Conservation (phyloP, 768 basidiomycete species). For the Vararia minispora region DNA sequence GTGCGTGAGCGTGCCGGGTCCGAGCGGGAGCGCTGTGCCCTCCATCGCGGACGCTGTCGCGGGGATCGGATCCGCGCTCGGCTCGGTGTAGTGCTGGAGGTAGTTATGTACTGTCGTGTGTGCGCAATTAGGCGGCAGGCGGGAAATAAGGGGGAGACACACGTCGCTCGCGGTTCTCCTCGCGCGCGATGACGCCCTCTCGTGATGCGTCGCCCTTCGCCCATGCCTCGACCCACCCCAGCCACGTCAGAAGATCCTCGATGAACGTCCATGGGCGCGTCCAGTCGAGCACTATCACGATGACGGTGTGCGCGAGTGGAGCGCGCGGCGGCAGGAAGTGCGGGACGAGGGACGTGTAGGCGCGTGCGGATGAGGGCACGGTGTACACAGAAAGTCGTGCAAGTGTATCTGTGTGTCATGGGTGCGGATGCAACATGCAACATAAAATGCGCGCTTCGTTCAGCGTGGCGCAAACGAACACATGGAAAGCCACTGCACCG, state of each 20-base stretch:
- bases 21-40: slow-evolving; percentile 69
- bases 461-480: not conserved
- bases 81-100: slow-evolving; percentile 85
- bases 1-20: slow-evolving; percentile 76
- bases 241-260: slow-evolving; percentile 75
- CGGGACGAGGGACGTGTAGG: slow-evolving; percentile 63
- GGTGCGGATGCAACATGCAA: slow-evolving; percentile 2
- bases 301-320: slow-evolving; percentile 57
- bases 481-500: slow-evolving; percentile 43
- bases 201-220: slow-evolving; percentile 55
- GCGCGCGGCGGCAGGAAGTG: slow-evolving; percentile 67
- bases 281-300: slow-evolving; percentile 90
- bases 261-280: slow-evolving; percentile 89
- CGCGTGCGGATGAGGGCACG: slow-evolving; percentile 69
- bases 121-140: not conserved
- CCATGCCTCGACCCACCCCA: slow-evolving; percentile 80
- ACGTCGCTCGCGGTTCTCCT: slow-evolving; percentile 81
- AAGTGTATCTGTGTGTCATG: slow-evolving; percentile 52
- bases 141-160: slow-evolving; percentile 21
- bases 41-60: slow-evolving; percentile 46
- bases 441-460: slow-evolving; percentile 3
- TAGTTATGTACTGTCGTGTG: slow-evolving; percentile 62
- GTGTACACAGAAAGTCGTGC: slow-evolving; percentile 86
- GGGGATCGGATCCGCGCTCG: slow-evolving; percentile 55
- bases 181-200: slow-evolving; percentile 63